A percentile compares a stretch with the other conserved stretches of the same genome.
These are phyloP conservation scores for Acanthamoeba culbertsoni DNA, from an alignment of 208 protist species.

Conservation along the genomic window DNA sequence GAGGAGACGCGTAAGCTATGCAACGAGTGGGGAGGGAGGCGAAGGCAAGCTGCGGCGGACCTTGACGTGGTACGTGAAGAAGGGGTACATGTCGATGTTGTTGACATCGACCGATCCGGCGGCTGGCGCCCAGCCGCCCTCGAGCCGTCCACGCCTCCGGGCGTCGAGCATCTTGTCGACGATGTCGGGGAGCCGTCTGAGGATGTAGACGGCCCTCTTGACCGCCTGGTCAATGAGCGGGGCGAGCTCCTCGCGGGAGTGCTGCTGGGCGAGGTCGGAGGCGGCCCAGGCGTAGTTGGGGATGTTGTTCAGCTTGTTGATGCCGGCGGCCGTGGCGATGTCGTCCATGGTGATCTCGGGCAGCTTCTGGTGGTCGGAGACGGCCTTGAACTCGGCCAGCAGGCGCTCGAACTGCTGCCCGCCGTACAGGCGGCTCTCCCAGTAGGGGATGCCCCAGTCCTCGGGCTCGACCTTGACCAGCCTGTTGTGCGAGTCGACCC, in stretches of 20 bases:
- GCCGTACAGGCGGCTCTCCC: slow-evolving; percentile 75
- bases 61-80: too few species aligned
- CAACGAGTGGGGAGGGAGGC: neutral
- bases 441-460: slow-evolving; percentile 72
- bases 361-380: slow-evolving; percentile 65
- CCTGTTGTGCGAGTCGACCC: slow-evolving; percentile 66
- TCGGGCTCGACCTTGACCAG: slow-evolving; percentile 70
- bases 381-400: slow-evolving; percentile 74
- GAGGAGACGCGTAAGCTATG: neutral
- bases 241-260: slow-evolving; percentile 63
- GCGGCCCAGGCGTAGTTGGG: slow-evolving; percentile 73
- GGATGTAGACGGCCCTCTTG: slow-evolving; percentile 73
- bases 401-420: slow-evolving; percentile 81
- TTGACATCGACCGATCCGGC: neutral
- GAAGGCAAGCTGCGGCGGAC: too few species aligned
- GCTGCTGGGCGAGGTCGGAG: slow-evolving; percentile 68
- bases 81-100: too few species aligned
- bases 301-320: slow-evolving; percentile 64
- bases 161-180: slow-evolving; percentile 64
- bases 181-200: slow-evolving; percentile 67
- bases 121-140: neutral
- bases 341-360: slow-evolving; percentile 71
- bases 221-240: neutral
- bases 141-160: neutral
- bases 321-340: slow-evolving; percentile 73